phyloP scores from a whole-genome alignment of 139 green algal genomes.

The Chlorella ohadii region DNA sequence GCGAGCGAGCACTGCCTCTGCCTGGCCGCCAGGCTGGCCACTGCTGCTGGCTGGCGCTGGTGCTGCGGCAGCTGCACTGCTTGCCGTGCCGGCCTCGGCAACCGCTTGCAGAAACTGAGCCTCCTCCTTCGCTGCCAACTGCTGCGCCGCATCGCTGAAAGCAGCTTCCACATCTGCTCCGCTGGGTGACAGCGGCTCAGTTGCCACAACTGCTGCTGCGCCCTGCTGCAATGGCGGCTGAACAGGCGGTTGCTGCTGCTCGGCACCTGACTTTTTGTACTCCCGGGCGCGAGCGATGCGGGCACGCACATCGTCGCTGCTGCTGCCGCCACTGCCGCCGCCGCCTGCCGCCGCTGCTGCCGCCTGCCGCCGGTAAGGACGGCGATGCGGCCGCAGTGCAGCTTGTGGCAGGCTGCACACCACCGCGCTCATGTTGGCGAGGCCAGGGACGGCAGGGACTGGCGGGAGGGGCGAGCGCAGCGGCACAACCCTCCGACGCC shows the following conservation, averaged over 20 bases:
- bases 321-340: background rate
- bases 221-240: background rate
- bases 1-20: background rate
- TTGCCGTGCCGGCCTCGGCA: background rate
- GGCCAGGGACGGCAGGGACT: no score
- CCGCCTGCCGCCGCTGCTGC: background rate
- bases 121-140: background rate
- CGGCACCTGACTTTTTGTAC: constrained; percentile 23
- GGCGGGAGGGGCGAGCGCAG: no score
- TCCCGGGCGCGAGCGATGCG: constrained; percentile 24
- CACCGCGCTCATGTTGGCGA: no score
- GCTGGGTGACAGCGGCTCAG: background rate
- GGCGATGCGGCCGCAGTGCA: background rate
- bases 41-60: background rate
- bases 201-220: background rate
- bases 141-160: background rate
- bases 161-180: background rate
- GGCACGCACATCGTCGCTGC: constrained; percentile 21
- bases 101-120: background rate
- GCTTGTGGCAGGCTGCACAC: no score
- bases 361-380: background rate
- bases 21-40: background rate
- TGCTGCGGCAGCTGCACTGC: background rate
- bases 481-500: no score
- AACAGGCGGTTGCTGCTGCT: background rate